Evolutionary conservation across 2,329 filamentous ascomycete genomes (phyloP).

Genomic region (Claviceps sp.): DNA sequence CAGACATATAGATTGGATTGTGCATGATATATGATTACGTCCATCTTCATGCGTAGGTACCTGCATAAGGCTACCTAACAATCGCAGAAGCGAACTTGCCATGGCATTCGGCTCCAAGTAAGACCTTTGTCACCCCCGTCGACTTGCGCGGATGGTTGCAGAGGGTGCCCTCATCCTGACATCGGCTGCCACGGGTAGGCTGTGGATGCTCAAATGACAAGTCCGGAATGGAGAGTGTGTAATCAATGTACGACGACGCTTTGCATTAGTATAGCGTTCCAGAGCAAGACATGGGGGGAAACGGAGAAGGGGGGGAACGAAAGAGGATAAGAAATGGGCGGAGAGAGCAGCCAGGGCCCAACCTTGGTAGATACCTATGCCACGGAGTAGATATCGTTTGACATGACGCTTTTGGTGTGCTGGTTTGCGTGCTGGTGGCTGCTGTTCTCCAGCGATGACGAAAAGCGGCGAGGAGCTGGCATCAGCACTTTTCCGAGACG

Average conservation of each 20-base stretch:
- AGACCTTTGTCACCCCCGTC: too few species aligned
- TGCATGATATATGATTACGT: too few species aligned
- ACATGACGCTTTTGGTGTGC: neutral
- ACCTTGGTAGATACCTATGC: neutral
- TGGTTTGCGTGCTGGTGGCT: neutral
- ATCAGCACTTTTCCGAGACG: neutral
- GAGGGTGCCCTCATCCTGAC: neutral
- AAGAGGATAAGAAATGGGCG: neutral
- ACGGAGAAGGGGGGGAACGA: neutral
- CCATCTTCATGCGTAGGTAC: too few species aligned
- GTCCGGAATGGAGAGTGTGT: neutral
- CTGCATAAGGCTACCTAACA: too few species aligned
- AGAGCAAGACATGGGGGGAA: neutral
- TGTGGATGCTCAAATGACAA: neutral
- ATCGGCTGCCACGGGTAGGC: too few species aligned
- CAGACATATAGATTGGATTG: too few species aligned
- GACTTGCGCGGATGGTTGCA: neutral
- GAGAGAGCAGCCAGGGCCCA: neutral
- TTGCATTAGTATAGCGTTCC: too few species aligned
- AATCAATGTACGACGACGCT: neutral
- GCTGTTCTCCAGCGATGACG: conserved; percentile 1
- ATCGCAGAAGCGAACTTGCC: too few species aligned
- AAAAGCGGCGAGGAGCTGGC: neutral
- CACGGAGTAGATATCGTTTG: neutral
- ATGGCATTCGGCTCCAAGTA: too few species aligned